Evolutionary conservation across 2,329 filamentous ascomycete genomes (phyloP).

Genomic region (Ophiocordyceps sinensis): DNA sequence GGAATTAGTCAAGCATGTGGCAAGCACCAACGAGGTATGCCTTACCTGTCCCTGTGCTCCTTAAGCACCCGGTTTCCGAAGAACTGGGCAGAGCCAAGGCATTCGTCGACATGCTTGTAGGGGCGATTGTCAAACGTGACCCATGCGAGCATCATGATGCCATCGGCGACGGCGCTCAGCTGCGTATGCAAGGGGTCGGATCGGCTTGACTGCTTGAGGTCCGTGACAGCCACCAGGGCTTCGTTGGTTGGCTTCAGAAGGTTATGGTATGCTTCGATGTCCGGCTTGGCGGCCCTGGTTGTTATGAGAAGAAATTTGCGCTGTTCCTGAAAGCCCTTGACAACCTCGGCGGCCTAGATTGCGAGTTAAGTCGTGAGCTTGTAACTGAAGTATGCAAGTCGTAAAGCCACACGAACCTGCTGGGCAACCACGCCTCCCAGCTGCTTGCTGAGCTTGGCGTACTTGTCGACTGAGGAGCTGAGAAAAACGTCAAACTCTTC

Average conservation of each 20-base stretch:
- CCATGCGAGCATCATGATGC: constrained; percentile 82
- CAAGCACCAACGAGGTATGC: not conserved
- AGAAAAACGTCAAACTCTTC: constrained; percentile 80
- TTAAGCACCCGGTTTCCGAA: constrained; percentile 90
- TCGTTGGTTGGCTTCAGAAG: constrained; percentile 80
- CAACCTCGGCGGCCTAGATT: constrained; percentile 33
- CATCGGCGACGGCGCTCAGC: constrained; percentile 75
- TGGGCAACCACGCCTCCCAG: constrained; percentile 66
- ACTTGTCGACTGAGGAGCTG: constrained; percentile 57
- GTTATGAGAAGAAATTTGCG: constrained; percentile 78
- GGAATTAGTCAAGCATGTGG: not conserved
- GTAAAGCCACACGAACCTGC: constrained; percentile 42
- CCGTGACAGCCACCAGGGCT: constrained; percentile 62
- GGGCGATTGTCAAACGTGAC: constrained; percentile 74
- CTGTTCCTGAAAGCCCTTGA: constrained; percentile 64
- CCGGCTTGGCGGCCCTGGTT: constrained; percentile 85
- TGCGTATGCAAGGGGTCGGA: constrained; percentile 64
- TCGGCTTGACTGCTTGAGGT: constrained; percentile 71
- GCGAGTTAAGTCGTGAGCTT: not conserved
- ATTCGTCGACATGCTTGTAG: constrained; percentile 72
- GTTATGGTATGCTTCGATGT: constrained; percentile 54
- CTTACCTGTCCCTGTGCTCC: constrained; percentile 62
- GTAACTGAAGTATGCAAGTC: not conserved
- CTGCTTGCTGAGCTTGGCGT: constrained; percentile 62
- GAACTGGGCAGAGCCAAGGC: constrained; percentile 73